Evolutionary conservation across 1,284 basidiomycete species (phyloP).

Genomic region (Sanghuangporus sanghuang): DNA sequence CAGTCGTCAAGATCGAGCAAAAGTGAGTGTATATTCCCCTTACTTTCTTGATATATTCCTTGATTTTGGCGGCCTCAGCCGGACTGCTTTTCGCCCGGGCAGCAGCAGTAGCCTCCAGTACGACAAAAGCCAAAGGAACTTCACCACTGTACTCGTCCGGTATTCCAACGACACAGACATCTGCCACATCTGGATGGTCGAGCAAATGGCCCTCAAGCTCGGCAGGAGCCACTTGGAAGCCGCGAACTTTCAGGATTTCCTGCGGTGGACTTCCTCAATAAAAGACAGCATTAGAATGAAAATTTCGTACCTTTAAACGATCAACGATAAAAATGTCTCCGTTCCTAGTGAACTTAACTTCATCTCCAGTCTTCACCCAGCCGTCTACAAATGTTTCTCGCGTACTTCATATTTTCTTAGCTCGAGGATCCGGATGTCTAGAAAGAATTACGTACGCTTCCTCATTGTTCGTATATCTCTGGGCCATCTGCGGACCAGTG

Average conservation of each 20-base stretch:
- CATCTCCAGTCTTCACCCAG: constrained; percentile 70
- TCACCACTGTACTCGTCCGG: constrained; percentile 79
- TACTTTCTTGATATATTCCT: constrained; percentile 44
- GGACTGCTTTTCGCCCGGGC: constrained; percentile 34
- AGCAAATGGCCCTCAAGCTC: constrained; percentile 75
- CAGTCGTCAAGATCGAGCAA: not conserved
- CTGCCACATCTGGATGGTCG: constrained; percentile 62
- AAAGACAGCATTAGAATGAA: not conserved
- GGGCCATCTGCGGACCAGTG: constrained; percentile 51
- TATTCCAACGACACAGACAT: constrained; percentile 72
- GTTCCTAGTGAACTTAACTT: constrained; percentile 50
- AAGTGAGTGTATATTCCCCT: constrained; percentile 18
- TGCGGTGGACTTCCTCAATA: not conserved
- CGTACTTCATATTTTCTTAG: constrained; percentile 33
- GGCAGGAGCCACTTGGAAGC: constrained; percentile 38
- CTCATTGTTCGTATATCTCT: constrained; percentile 50
- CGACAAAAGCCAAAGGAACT: constrained; percentile 70
- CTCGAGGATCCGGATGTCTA: not conserved
- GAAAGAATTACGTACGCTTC: constrained; percentile 44
- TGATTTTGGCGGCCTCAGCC: constrained; percentile 35
- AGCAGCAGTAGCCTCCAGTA: constrained; percentile 40
- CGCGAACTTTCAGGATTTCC: constrained; percentile 19
- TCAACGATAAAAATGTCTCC: constrained; percentile 63
- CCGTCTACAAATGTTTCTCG: constrained; percentile 53
- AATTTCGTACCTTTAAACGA: constrained; percentile 50